Base-by-base conservation (phyloP, 768 basidiomycete species). In the Pleurotus ostreatus region DNA sequence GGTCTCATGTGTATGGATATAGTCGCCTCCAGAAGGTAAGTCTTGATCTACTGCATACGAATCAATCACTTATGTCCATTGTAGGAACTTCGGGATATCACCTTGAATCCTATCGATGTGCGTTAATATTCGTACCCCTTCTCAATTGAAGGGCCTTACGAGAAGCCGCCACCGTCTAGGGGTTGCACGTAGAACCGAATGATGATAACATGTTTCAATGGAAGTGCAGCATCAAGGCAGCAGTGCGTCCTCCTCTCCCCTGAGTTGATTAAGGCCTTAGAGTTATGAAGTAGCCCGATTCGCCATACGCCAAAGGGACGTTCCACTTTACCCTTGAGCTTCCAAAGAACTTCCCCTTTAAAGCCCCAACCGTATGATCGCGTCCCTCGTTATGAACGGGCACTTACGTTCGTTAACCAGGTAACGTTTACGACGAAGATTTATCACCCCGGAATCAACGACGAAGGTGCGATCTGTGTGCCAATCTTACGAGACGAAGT, bases 391-490 rank as follows among this genome's bases (percentile, higher is more conserved):
- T 37, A 23, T 12, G 30, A 48, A 58, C 20, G n/a, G 12, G n/a
- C 40, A 20, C 23, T 46, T 53, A 46, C 41, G 43, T 22, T 55
- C 40, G 53, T 25, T 62, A 11, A 34, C 63, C 64, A 93, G 91
- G 89, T 94, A 41, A 83, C 81, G 38, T 93, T 94, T 70, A 83
- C 76, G 40, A 94, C 92, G 55, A 92, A 85, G 78, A 87, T 94
- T 46, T 94, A 94, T 66, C 92, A 94, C 69, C 92, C 92, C 23
- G 92, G 92, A 38, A 89, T 94, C 68, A 92, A 94, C 60, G 92
- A 93, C 56, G 90, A 94, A 66, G 92, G 92, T 34, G 77, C 81
- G 20, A 93, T 94, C 56, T 94, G 92, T 66, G 83, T 94, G 30
- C 87, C 91, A 34, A 79, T 94, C 46, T 78, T 94, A 51, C 82